These are phyloP conservation scores for Leccinum variicolor DNA, from an alignment of 768 basidiomycete genomes.

Conservation along the genomic window DNA sequence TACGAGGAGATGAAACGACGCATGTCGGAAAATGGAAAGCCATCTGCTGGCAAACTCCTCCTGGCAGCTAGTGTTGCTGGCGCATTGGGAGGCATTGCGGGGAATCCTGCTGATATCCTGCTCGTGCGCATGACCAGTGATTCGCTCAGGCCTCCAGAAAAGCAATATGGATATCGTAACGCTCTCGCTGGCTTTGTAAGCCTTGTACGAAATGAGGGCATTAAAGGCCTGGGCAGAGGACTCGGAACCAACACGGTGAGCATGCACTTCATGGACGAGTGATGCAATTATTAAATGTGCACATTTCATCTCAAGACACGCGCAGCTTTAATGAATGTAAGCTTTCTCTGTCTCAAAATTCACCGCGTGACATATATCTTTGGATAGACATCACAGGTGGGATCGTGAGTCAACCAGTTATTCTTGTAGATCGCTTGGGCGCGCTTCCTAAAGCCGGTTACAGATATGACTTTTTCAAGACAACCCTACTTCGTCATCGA, in stretches of 20 bases:
- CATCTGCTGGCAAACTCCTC: conserved; percentile 55
- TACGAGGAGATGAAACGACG: conserved; percentile 75
- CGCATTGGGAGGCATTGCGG: conserved; percentile 77
- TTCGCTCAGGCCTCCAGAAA: conserved; percentile 65
- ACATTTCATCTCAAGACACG: conserved; percentile 38
- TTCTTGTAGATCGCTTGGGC: neutral
- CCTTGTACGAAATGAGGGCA: conserved; percentile 67
- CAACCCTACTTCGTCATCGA: conserved; percentile 46
- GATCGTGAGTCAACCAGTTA: conserved; percentile 56
- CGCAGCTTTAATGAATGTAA: conserved; percentile 74
- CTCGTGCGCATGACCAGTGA: conserved; percentile 90
- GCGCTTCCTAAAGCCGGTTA: conserved; percentile 2
- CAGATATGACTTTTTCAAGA: conserved; percentile 79
- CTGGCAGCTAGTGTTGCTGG: conserved; percentile 70
- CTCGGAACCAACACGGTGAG: conserved; percentile 75
- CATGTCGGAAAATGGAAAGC: conserved; percentile 47
- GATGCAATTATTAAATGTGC: conserved; percentile 7
- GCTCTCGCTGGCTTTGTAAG: conserved; percentile 68
- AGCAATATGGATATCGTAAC: conserved; percentile 76
- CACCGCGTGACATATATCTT: conserved; percentile 2
- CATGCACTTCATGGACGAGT: conserved; percentile 1
- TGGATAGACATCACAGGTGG: conserved; percentile 71
- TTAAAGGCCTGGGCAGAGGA: conserved; percentile 66
- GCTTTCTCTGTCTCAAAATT: conserved; percentile 15
- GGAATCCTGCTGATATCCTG: conserved; percentile 77